A percentile compares a stretch with the other conserved stretches of the same genome.
These are phyloP conservation scores for Phialemonium atrogriseum DNA, from an alignment of 2,329 filamentous ascomycete species.

Conservation along the genomic window DNA sequence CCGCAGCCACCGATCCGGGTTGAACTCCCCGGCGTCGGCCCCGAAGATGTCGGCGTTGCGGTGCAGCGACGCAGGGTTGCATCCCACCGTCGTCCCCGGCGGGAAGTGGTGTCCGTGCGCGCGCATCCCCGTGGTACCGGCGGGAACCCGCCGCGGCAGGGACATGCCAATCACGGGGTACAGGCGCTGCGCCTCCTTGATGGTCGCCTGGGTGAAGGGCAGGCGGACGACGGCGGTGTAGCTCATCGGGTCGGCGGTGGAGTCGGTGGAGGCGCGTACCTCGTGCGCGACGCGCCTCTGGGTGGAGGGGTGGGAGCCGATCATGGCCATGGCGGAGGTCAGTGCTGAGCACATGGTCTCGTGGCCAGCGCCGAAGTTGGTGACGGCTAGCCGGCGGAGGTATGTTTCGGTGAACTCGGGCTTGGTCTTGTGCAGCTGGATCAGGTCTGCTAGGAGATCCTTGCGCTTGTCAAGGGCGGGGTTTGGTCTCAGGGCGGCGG, in stretches of 20 bases:
- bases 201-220: constrained; percentile 32
- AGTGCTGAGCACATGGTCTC: constrained; percentile 46
- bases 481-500: constrained; percentile 8
- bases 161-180: constrained; percentile 44
- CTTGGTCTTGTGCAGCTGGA: constrained; percentile 34
- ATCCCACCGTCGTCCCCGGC: constrained; percentile 38
- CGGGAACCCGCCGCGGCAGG: constrained; percentile 37
- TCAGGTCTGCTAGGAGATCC: constrained; percentile 38
- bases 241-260: constrained; percentile 4
- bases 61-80: constrained; percentile 41
- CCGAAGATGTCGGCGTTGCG: constrained; percentile 42
- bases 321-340: constrained; percentile 38
- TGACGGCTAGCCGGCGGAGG: constrained; percentile 42
- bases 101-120: constrained; percentile 34
- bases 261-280: constrained; percentile 12
- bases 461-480: constrained; percentile 16
- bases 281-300: constrained; percentile 22
- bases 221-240: constrained; percentile 19
- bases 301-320: constrained; percentile 28
- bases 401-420: constrained; percentile 39
- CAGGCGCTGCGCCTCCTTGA: constrained; percentile 43
- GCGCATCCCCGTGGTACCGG: constrained; percentile 19
- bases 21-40: constrained; percentile 30
- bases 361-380: constrained; percentile 48
- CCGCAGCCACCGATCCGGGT: constrained; percentile 39